Percentiles rank a stretch among this genome's conserved stretches.
phyloP scores from a whole-genome alignment of 140 eudicot genomes.

The Stevia rebaudiana region DNA sequence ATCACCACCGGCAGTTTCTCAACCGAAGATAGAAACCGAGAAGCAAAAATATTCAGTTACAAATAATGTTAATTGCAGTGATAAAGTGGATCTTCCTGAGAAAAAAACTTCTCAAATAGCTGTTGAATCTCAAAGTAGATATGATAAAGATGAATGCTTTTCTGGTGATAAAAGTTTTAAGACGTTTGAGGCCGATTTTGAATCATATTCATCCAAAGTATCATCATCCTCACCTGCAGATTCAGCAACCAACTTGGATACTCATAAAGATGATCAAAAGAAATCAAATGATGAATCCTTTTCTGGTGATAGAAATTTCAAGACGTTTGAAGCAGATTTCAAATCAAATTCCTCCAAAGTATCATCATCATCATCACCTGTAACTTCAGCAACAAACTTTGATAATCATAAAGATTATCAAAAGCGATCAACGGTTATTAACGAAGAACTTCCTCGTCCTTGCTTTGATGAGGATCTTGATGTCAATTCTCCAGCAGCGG shows the following conservation, averaged over 20 bases:
- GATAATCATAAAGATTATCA: slow-evolving; percentile 21
- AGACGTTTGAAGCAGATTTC: slow-evolving; percentile 18
- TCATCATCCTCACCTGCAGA: slow-evolving; percentile 7
- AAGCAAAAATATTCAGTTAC: slow-evolving; percentile 11
- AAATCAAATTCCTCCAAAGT: slow-evolving; percentile 28
- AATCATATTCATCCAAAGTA: slow-evolving; percentile 26
- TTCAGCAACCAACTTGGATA: slow-evolving; percentile 4
- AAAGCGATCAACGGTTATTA: slow-evolving; percentile 24
- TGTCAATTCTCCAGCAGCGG: slow-evolving; percentile 78
- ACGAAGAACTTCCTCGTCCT: slow-evolving; percentile 30
- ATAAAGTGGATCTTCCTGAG: slow-evolving; percentile 1
- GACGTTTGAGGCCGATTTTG: slow-evolving; percentile 20
- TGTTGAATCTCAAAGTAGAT: slow-evolving; percentile 27
- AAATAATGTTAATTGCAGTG: slow-evolving; percentile 20
- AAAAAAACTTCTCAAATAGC: slow-evolving; percentile 18
- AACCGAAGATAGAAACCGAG: slow-evolving; percentile 28
- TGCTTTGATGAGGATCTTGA: slow-evolving; percentile 61
- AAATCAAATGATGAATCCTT: slow-evolving; percentile 21
- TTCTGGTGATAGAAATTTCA: slow-evolving; percentile 22
- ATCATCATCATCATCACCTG: slow-evolving; percentile 10
- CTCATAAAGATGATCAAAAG: too few species aligned
- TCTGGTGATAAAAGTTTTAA: slow-evolving; percentile 22
- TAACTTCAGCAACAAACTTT: slow-evolving; percentile 21
- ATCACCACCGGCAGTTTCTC: slow-evolving; percentile 19
- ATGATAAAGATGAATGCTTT: slow-evolving; percentile 26